Conservation (phyloP, 306 rosid genomes). For the Ormosia emarginata region DNA sequence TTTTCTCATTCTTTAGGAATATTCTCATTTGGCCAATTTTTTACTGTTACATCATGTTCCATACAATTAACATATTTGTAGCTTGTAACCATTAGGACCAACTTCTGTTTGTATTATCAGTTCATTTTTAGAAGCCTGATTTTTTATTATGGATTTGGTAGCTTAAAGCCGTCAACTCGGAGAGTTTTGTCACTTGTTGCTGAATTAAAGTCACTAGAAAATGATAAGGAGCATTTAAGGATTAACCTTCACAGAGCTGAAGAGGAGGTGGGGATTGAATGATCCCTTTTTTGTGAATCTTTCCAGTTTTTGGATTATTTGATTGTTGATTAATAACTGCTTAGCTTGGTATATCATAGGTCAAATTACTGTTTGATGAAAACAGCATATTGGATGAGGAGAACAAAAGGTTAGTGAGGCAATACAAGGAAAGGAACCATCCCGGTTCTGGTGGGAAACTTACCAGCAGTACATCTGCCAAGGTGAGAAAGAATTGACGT, state of each 20-base stretch:
- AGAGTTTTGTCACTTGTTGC: conserved; percentile 63
- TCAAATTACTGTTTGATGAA: conserved; percentile 62
- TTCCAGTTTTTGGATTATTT: conserved; percentile 6
- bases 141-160: conserved; percentile 34
- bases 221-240: conserved; percentile 69
- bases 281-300: neutral
- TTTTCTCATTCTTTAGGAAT: neutral
- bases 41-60: neutral
- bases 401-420: conserved; percentile 54
- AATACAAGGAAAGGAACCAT: conserved; percentile 45
- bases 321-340: conserved; percentile 2
- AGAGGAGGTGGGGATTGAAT: conserved; percentile 63
- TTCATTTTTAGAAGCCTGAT: neutral
- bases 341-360: conserved; percentile 35
- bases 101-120: neutral
- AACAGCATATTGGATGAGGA: conserved; percentile 59
- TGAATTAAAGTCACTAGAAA: conserved; percentile 56
- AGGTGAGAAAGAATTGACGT: conserved; percentile 44
- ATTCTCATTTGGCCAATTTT: neutral
- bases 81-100: neutral
- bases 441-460: conserved; percentile 57
- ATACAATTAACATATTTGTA: neutral
- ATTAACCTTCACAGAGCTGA: conserved; percentile 78
- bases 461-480: conserved; percentile 54
- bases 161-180: conserved; percentile 69